These are phyloP conservation scores for Sclerotinia glacialis DNA, from an alignment of 2,329 filamentous ascomycete species.

Conservation along the genomic window DNA sequence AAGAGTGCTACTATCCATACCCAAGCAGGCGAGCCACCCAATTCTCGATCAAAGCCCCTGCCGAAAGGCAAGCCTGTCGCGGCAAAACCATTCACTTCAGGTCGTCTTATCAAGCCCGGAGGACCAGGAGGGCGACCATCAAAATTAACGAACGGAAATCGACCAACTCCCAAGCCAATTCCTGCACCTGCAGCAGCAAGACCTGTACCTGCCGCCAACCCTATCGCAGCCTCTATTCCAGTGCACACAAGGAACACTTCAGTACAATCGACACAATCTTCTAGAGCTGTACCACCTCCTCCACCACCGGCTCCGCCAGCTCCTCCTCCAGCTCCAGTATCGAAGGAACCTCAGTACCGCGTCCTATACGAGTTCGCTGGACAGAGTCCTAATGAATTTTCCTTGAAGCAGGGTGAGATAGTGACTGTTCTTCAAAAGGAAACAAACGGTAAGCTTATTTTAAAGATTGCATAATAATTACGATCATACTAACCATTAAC, in stretches of 20 bases:
- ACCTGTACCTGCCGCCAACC: constrained; percentile 23
- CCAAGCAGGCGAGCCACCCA: constrained; percentile 76
- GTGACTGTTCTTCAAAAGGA: constrained; percentile 93
- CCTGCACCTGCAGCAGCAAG: constrained; percentile 25
- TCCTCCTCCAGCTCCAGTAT: constrained; percentile 61
- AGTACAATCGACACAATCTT: constrained; percentile 38
- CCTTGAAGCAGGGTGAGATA: constrained; percentile 74
- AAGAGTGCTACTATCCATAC: constrained; percentile 93
- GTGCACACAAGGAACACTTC: constrained; percentile 54
- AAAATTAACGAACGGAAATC: constrained; percentile 54
- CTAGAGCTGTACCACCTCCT: constrained; percentile 48
- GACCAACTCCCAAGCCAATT: constrained; percentile 38
- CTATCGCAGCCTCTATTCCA: constrained; percentile 43
- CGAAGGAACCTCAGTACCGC: constrained; percentile 75
- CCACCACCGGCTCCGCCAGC: constrained; percentile 63
- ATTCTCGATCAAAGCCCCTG: constrained; percentile 77
- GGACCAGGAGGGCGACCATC: constrained; percentile 80
- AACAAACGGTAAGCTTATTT: constrained; percentile 70
- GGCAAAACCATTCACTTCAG: constrained; percentile 85
- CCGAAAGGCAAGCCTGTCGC: constrained; percentile 84
- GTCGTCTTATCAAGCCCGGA: constrained; percentile 87
- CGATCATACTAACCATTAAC: constrained; percentile 39
- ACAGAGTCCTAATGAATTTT: constrained; percentile 80
- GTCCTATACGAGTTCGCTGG: constrained; percentile 90
- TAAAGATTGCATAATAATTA: background rate